Conservation (phyloP, 1,284 basidiomycete genomes). For the Mycena citricolor region DNA sequence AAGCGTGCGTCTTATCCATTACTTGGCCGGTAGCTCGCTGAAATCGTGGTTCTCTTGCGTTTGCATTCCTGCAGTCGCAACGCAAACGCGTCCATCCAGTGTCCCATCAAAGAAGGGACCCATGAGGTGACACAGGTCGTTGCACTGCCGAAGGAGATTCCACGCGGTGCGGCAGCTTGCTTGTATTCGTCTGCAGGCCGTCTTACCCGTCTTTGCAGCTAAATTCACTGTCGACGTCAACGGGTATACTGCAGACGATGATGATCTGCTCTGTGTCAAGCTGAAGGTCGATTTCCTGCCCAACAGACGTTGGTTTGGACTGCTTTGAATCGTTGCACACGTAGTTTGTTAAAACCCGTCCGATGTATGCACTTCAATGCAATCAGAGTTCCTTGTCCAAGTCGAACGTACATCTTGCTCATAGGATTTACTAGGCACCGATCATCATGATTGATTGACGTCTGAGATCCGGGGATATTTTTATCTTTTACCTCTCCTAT, state of each 20-base stretch:
- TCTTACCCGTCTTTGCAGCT: constrained; percentile 47
- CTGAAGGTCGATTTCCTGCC: constrained; percentile 77
- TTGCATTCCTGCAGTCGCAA: constrained; percentile 36
- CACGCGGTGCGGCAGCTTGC: constrained; percentile 54
- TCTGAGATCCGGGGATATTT: too few relatives aligned
- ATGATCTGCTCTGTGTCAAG: constrained; percentile 79
- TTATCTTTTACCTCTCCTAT: too few relatives aligned
- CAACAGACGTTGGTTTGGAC: too few relatives aligned
- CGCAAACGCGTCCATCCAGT: constrained; percentile 69
- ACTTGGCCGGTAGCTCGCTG: too few relatives aligned
- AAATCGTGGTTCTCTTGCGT: not conserved
- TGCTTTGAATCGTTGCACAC: too few relatives aligned
- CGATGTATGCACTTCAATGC: too few relatives aligned
- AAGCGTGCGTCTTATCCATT: constrained; percentile 62
- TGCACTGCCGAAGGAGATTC: constrained; percentile 84
- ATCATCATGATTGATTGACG: too few relatives aligned
- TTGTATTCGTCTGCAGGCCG: not conserved
- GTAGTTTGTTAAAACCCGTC: too few relatives aligned
- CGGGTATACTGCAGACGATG: constrained; percentile 76
- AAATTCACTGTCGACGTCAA: constrained; percentile 78
- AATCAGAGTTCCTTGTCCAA: too few relatives aligned
- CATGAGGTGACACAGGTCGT: constrained; percentile 81
- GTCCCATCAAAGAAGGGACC: constrained; percentile 73
- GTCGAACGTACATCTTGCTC: too few relatives aligned
- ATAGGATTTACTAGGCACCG: too few relatives aligned